These are phyloP conservation scores for Populus pruinosa DNA, from an alignment of 345 rosid species.

Conservation along the genomic window DNA sequence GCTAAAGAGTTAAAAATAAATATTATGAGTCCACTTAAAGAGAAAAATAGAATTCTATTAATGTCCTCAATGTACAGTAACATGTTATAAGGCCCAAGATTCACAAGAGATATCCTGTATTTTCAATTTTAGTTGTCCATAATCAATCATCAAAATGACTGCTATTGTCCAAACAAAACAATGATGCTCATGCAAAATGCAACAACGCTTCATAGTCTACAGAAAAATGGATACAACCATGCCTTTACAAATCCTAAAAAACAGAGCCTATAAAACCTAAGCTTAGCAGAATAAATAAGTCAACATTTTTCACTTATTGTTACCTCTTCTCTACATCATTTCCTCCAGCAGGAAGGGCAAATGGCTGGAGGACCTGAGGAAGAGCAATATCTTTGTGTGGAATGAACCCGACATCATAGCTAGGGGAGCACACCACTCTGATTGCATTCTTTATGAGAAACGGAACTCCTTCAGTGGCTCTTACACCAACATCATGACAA, in stretches of 20 bases:
- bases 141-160: not conserved
- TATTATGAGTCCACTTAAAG: not conserved
- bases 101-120: not conserved
- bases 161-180: not conserved
- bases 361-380: constrained; percentile 93
- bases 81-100: not conserved
- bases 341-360: constrained; percentile 95
- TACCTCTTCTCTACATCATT: constrained; percentile 84
- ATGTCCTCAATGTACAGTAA: not conserved
- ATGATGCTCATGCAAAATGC: not conserved
- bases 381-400: constrained; percentile 97
- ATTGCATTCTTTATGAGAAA: constrained; percentile 82
- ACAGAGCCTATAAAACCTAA: not conserved
- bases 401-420: constrained; percentile 91
- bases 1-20: not conserved
- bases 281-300: not conserved
- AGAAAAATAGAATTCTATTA: not conserved
- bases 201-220: not conserved
- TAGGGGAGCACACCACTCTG: constrained; percentile 94
- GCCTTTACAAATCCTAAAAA: not conserved
- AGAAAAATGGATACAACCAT: not conserved
- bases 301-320: not conserved
- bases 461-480: constrained; percentile 86
- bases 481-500: constrained; percentile 96
- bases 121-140: not conserved